Evolutionary conservation across 75 land plant genomes (phyloP).

Genomic region (Cryptomeria japonica): DNA sequence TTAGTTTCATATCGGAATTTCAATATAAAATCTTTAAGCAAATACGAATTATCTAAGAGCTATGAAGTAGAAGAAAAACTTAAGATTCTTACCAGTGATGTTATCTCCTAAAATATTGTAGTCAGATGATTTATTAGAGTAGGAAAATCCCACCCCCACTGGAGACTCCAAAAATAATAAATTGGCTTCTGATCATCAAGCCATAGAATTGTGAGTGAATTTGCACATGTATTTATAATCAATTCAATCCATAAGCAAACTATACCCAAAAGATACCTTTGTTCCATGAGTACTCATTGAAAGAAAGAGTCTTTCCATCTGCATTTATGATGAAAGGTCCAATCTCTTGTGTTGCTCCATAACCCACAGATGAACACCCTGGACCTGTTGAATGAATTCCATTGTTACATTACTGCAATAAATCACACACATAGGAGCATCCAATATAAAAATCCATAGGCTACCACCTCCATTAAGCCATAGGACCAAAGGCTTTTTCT

Average conservation of each 20-base stretch:
- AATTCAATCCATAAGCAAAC: neutral
- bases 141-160: constrained; percentile 9
- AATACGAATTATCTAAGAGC: too few relatives aligned
- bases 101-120: neutral
- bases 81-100: neutral
- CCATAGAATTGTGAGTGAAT: neutral
- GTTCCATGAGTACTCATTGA: constrained; percentile 67
- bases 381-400: constrained; percentile 52
- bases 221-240: neutral
- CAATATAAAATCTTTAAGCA: neutral
- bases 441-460: neutral
- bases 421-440: too few relatives aligned
- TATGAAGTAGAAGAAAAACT: neutral
- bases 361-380: constrained; percentile 87
- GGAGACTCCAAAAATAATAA: constrained; percentile 2
- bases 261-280: constrained; percentile 33
- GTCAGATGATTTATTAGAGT: neutral
- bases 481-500: constrained; percentile 59
- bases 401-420: neutral
- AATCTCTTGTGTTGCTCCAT: constrained; percentile 80
- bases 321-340: constrained; percentile 69
- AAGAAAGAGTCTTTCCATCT: constrained; percentile 39
- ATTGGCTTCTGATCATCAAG: neutral
- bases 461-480: constrained; percentile 91
- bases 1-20: neutral